Base-by-base conservation (phyloP, 495 filamentous ascomycete genomes). In the Geoglossum glabrum region DNA sequence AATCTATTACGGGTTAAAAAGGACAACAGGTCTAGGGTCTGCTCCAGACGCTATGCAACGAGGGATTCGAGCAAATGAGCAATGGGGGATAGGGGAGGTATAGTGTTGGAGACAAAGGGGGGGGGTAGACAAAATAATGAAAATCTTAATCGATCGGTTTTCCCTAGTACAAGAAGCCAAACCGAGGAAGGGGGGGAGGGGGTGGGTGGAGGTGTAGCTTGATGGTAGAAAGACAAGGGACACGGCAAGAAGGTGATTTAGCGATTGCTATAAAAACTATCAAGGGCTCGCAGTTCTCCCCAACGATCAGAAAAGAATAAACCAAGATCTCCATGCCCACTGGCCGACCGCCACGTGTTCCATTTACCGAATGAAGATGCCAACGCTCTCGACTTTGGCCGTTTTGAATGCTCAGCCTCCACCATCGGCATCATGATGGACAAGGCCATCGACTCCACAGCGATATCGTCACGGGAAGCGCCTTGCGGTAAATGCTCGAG, bases 401-500 rank as follows among this genome's bases (percentile, higher is more conserved):
- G 11, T 21, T 55, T 55, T 4, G 52, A 33, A 19, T 33, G 30
- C 30, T 55, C 52, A n/a, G 34, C 30, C 30, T 55, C 34, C 26
- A 55, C 28, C 52, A 55, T 55, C 3, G 52, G 27, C 26, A n/a
- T 55, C 5, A 55, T 55, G 5, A 55, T 15, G 26, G 52, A 55
- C 34, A 55, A 17, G n/a, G 52, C 52, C 52, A 55, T 55, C 11
- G 52, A 55, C 6, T 55, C 52, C 10, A 55, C 19, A 10, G 52
- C 52, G 13, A 55, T 33, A 27, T 33, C 52, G 5, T 40, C 30
- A 2, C 52, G 52, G 23, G 21, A 21, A 34, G 52, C 34, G 57
- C 9, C 65, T 57, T 5, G 55, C 47, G 52, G 52, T 8, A n/a
- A 21, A 52, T 79, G 79, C 46, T 80, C 77, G 0, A 95, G 69